phyloP scores from a whole-genome alignment of 2,329 filamentous ascomycete genomes.

The Lecanicillium sp. region DNA sequence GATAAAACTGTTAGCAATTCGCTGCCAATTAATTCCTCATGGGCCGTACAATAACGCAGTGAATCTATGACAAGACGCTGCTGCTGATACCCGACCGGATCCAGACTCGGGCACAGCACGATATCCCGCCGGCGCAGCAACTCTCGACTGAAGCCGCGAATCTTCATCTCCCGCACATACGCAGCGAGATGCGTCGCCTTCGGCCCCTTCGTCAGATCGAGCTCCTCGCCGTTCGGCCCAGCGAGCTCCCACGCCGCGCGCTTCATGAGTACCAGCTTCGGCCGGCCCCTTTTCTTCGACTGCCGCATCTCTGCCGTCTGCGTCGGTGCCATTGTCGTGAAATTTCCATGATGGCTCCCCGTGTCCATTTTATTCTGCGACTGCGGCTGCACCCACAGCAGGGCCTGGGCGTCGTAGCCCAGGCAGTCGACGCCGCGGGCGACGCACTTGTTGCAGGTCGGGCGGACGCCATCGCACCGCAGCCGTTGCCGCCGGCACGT shows the following conservation, averaged over 20 bases:
- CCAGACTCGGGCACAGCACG: background rate
- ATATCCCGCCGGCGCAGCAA: conserved; percentile 1
- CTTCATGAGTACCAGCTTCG: conserved; percentile 16
- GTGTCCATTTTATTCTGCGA: background rate
- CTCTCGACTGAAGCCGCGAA: conserved; percentile 2
- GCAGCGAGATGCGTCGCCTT: background rate
- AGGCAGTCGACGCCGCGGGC: conserved; percentile 16
- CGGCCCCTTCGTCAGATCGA: background rate
- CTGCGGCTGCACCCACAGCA: conserved; percentile 16
- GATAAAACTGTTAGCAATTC: too few species aligned
- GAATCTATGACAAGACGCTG: conserved; percentile 12
- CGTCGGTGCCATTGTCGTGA: too few species aligned
- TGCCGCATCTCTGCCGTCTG: background rate
- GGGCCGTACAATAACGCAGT: conserved; percentile 13
- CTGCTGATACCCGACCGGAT: conserved; percentile 13
- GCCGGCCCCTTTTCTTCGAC: conserved; percentile 12
- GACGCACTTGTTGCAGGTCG: conserved; percentile 15
- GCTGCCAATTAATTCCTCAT: background rate
- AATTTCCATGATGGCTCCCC: background rate
- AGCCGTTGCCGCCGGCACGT: conserved; percentile 16
- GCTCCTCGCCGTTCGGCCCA: background rate
- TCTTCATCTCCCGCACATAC: background rate
- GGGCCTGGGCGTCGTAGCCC: conserved; percentile 14
- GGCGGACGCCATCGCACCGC: conserved; percentile 15
- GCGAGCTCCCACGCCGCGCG: conserved; percentile 3